These are phyloP conservation scores for Exutisphaerella laricina DNA, from an alignment of 2,329 filamentous ascomycete genomes.

Conservation along the genomic window DNA sequence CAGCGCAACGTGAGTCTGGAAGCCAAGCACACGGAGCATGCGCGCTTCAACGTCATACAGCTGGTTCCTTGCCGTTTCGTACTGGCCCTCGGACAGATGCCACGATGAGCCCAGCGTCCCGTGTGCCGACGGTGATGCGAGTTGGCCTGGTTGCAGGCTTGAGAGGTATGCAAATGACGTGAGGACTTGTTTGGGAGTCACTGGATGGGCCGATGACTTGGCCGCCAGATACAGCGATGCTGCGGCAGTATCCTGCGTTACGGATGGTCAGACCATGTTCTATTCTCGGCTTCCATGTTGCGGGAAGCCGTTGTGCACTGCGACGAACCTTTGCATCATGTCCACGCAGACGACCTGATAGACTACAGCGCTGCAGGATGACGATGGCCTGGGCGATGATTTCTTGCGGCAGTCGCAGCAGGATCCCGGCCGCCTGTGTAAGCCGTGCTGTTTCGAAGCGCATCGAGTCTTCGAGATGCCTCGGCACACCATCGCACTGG, in stretches of 20 bases:
- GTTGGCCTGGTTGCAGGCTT: constrained; percentile 54
- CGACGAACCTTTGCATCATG: constrained; percentile 49
- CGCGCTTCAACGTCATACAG: constrained; percentile 71
- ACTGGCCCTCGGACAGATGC: constrained; percentile 68
- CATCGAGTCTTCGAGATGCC: constrained; percentile 64
- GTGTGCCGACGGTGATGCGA: constrained; percentile 22
- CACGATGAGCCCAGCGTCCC: constrained; percentile 16
- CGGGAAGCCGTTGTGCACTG: too few relatives aligned
- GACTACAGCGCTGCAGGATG: constrained; percentile 72
- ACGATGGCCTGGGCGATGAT: constrained; percentile 81
- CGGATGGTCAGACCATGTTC: constrained; percentile 8
- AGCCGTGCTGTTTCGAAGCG: constrained; percentile 67
- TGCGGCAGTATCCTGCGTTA: constrained; percentile 67
- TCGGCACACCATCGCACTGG: constrained; percentile 54
- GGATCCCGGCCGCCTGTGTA: constrained; percentile 71
- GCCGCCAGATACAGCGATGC: constrained; percentile 73
- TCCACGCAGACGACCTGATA: constrained; percentile 44
- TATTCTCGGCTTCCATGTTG: too few relatives aligned
- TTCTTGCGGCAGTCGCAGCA: constrained; percentile 79
- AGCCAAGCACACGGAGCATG: constrained; percentile 69
- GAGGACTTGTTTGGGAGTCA: constrained; percentile 71
- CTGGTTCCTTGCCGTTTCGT: constrained; percentile 57
- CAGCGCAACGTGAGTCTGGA: constrained; percentile 77
- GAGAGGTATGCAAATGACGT: constrained; percentile 81
- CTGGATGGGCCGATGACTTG: constrained; percentile 73